phyloP scores from a whole-genome alignment of 176 grass and related monocot genomes.

The Avena atlantica region DNA sequence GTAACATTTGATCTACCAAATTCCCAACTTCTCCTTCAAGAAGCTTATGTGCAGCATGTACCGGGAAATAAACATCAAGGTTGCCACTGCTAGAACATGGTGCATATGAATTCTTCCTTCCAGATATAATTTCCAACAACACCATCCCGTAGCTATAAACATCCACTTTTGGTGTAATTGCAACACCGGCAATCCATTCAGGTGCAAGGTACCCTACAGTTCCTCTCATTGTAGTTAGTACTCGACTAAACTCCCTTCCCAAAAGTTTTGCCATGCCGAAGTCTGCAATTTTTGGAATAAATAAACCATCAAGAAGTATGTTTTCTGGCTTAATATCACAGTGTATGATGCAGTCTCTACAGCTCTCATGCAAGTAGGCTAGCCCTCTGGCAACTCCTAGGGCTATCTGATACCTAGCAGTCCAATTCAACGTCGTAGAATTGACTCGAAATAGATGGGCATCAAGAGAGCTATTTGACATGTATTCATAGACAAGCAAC shows the following conservation, averaged over 20 bases:
- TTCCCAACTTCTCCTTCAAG: neutral
- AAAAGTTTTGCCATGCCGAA: constrained; percentile 7
- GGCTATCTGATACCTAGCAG: too few species aligned
- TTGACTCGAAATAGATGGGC: too few species aligned
- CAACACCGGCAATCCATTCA: constrained; percentile 42
- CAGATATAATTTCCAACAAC: constrained; percentile 42
- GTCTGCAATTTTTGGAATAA: neutral
- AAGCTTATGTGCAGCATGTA: neutral
- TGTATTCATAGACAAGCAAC: too few species aligned
- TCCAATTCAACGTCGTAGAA: too few species aligned
- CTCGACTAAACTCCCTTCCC: neutral
- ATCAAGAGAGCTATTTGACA: too few species aligned
- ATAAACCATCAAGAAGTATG: constrained; percentile 16
- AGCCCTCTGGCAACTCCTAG: too few species aligned
- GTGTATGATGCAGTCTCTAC: too few species aligned
- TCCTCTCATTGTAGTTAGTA: constrained; percentile 42
- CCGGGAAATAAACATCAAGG: neutral
- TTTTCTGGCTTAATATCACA: constrained; percentile 12
- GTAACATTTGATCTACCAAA: constrained; percentile 26
- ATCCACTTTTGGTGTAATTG: constrained; percentile 43
- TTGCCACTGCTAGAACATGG: neutral
- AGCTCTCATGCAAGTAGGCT: too few species aligned
- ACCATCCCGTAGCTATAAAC: constrained; percentile 49
- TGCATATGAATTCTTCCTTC: neutral
- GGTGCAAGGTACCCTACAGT: constrained; percentile 45